Conservation (phyloP, 2,329 filamentous ascomycete species). For the Fusarium anguioides region DNA sequence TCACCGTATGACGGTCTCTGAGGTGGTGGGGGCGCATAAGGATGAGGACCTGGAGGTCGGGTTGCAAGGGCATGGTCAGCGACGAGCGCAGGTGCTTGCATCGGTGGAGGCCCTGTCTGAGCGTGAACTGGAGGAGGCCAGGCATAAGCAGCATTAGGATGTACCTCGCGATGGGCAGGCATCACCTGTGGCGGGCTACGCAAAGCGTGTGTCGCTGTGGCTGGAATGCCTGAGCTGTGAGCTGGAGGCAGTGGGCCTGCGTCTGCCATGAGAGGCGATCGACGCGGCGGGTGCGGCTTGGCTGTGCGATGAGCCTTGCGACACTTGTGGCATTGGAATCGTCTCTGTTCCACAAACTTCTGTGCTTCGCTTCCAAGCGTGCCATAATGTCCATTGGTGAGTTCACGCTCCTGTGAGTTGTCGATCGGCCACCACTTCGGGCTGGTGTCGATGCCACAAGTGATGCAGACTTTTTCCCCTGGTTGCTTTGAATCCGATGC, state of each 20-base stretch:
- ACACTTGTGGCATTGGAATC: slow-evolving; percentile 82
- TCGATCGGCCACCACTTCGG: slow-evolving; percentile 78
- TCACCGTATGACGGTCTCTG: slow-evolving; percentile 52
- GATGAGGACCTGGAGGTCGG: slow-evolving; percentile 44
- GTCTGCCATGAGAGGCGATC: slow-evolving; percentile 38
- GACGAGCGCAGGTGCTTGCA: slow-evolving; percentile 40
- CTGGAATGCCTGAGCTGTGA: slow-evolving; percentile 32
- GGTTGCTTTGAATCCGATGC: slow-evolving; percentile 49
- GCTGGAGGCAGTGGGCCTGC: slow-evolving; percentile 29
- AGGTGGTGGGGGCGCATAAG: slow-evolving; percentile 46
- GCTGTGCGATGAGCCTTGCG: slow-evolving; percentile 64
- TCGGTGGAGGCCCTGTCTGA: slow-evolving; percentile 37
- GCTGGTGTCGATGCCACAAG: slow-evolving; percentile 75
- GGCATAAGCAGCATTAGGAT: slow-evolving; percentile 35
- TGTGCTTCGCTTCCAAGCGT: slow-evolving; percentile 65
- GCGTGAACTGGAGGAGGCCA: slow-evolving; percentile 44
- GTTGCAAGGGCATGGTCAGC: slow-evolving; percentile 45
- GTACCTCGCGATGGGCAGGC: slow-evolving; percentile 43
- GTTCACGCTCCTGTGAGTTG: slow-evolving; percentile 61
- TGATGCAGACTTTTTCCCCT: slow-evolving; percentile 69
- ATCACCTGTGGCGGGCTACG: slow-evolving; percentile 47
- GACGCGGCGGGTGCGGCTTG: slow-evolving; percentile 41
- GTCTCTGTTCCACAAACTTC: slow-evolving; percentile 69
- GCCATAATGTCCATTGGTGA: slow-evolving; percentile 63
- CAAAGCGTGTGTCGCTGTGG: slow-evolving; percentile 39